These are phyloP conservation scores for Lathyrus tuberosus DNA, from an alignment of 306 rosid genomes.

Conservation along the genomic window DNA sequence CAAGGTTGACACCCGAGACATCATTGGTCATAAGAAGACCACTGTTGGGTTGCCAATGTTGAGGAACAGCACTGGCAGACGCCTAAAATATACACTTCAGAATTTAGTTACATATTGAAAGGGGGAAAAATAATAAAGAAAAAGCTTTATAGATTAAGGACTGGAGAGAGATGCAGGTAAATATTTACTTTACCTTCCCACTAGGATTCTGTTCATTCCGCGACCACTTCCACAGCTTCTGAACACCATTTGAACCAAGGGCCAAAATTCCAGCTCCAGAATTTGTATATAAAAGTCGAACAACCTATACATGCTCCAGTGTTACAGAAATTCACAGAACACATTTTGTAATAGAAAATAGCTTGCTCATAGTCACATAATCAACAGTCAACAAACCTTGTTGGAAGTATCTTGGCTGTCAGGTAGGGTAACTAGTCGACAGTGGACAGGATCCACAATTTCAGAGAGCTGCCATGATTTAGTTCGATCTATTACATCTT, in stretches of 20 bases:
- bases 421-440: constrained; percentile 77
- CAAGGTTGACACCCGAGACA: constrained; percentile 78
- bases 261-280: constrained; percentile 85
- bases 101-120: constrained; percentile 36
- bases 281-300: constrained; percentile 77
- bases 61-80: constrained; percentile 79
- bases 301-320: constrained; percentile 53
- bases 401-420: constrained; percentile 67
- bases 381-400: constrained; percentile 67
- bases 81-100: constrained; percentile 67
- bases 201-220: constrained; percentile 71
- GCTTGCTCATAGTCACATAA: constrained; percentile 24
- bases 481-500: constrained; percentile 64
- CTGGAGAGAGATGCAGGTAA: not conserved
- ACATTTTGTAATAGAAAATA: constrained; percentile 25
- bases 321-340: constrained; percentile 24
- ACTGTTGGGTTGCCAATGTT: constrained; percentile 84
- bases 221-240: constrained; percentile 87
- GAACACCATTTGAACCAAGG: constrained; percentile 84
- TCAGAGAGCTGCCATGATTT: constrained; percentile 83
- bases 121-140: not conserved
- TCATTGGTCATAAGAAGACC: constrained; percentile 91
- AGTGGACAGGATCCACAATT: constrained; percentile 73
- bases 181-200: constrained; percentile 62
- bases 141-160: constrained; percentile 26